phyloP scores from a whole-genome alignment of 2,329 filamentous ascomycete species.

The Thermomyces lanuginosus region DNA sequence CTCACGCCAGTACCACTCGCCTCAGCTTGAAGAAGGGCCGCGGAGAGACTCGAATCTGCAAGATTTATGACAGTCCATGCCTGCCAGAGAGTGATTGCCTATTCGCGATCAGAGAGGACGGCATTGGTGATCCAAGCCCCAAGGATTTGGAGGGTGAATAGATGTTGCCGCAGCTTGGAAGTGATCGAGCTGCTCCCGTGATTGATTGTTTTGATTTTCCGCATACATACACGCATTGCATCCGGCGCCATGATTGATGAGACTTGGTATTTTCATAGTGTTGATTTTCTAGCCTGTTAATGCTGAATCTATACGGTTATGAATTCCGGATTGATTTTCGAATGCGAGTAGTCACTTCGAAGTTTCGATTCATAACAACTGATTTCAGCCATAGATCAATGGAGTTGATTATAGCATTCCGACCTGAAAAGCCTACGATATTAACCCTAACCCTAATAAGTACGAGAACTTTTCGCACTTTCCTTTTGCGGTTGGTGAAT shows the following conservation, averaged over 20 bases:
- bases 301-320: too few relatives aligned
- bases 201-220: conserved; percentile 3
- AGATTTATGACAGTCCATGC: conserved; percentile 98
- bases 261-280: conserved; percentile 1
- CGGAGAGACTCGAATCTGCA: conserved; percentile 89
- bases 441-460: too few relatives aligned
- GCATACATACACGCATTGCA: conserved; percentile 3
- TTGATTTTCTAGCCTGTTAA: too few relatives aligned
- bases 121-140: conserved; percentile 85
- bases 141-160: conserved; percentile 85
- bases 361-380: too few relatives aligned
- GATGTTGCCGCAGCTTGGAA: conserved; percentile 3
- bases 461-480: too few relatives aligned
- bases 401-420: too few relatives aligned
- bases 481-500: too few relatives aligned
- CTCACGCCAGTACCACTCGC: conserved; percentile 87
- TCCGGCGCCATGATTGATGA: conserved; percentile 2
- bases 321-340: too few relatives aligned
- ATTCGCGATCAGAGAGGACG: conserved; percentile 94
- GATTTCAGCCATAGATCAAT: too few relatives aligned
- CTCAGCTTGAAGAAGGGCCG: conserved; percentile 91
- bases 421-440: too few relatives aligned
- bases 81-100: conserved; percentile 90
- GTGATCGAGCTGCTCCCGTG: not conserved
- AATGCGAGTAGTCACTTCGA: too few relatives aligned